Evolutionary conservation across 208 protist species (phyloP).

Genomic region (Plasmodiophora brassicae): DNA sequence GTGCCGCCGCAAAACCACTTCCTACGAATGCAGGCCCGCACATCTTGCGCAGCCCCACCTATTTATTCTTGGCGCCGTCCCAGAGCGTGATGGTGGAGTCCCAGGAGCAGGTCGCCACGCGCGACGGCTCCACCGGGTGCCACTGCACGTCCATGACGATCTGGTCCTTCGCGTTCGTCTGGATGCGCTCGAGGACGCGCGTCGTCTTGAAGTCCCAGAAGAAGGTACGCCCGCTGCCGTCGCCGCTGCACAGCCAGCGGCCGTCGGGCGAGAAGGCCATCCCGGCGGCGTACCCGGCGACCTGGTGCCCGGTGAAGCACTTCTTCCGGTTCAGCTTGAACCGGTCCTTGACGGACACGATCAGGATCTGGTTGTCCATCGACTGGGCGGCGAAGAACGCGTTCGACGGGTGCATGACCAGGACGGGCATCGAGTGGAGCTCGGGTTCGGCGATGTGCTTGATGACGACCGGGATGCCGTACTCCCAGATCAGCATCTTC

Average conservation of each 20-base stretch:
- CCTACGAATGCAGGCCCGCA: not conserved
- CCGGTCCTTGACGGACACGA: slow-evolving; percentile 72
- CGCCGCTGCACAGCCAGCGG: slow-evolving; percentile 65
- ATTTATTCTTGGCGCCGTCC: slow-evolving; percentile 47
- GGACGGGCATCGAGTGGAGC: slow-evolving; percentile 77
- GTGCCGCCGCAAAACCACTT: too few relatives aligned
- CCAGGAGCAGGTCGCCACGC: slow-evolving; percentile 82
- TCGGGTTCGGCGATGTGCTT: slow-evolving; percentile 87
- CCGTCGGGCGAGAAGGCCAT: slow-evolving; percentile 75
- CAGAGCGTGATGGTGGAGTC: slow-evolving; percentile 83
- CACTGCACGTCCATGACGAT: slow-evolving; percentile 71
- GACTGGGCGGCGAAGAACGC: slow-evolving; percentile 79
- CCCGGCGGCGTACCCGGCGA: slow-evolving; percentile 84
- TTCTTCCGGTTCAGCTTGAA: slow-evolving; percentile 69
- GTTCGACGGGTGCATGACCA: slow-evolving; percentile 74
- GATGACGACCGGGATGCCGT: slow-evolving; percentile 85
- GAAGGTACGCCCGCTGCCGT: slow-evolving; percentile 77
- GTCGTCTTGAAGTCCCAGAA: slow-evolving; percentile 83
- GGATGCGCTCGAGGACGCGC: not conserved
- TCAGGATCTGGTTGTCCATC: slow-evolving; percentile 86
- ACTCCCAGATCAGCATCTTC: slow-evolving; percentile 91
- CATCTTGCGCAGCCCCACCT: not conserved
- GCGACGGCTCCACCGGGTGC: slow-evolving; percentile 81
- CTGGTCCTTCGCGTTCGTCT: not conserved
- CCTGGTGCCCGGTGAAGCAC: slow-evolving; percentile 80